These are phyloP conservation scores for Orbilia ellipsospora DNA, from an alignment of 2,329 filamentous ascomycete species.

Conservation along the genomic window DNA sequence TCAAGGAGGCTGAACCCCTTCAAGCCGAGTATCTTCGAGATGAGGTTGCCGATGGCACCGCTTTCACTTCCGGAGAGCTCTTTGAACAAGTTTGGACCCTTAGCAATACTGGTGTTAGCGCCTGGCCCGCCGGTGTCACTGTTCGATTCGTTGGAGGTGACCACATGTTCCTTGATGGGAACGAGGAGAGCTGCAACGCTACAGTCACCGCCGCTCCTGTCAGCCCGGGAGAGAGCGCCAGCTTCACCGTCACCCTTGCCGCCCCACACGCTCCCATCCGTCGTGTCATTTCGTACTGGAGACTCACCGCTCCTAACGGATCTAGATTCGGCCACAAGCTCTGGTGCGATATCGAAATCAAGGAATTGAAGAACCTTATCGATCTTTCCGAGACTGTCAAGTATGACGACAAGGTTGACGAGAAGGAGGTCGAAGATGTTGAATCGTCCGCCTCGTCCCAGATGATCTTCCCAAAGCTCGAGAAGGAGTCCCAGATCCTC, in stretches of 20 bases:
- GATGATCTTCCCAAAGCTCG: conserved; percentile 97
- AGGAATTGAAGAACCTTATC: conserved; percentile 57
- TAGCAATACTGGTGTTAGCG: conserved; percentile 79
- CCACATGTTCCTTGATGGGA: conserved; percentile 93
- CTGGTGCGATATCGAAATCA: conserved; percentile 90
- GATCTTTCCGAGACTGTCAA: conserved; percentile 51
- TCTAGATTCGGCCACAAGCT: conserved; percentile 89
- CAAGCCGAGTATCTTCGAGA: conserved; percentile 81
- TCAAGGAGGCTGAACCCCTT: conserved; percentile 62
- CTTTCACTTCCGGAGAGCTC: conserved; percentile 74
- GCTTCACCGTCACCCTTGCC: conserved; percentile 86
- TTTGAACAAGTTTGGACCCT: conserved; percentile 95
- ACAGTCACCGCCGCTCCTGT: conserved; percentile 78
- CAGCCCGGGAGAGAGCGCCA: conserved; percentile 76
- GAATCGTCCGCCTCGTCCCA: conserved; percentile 66
- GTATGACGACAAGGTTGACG: conserved; percentile 56
- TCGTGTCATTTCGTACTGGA: conserved; percentile 94
- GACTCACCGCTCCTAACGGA: conserved; percentile 82
- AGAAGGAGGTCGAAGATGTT: conserved; percentile 60
- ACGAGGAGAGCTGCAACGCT: conserved; percentile 70
- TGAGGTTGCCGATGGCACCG: conserved; percentile 79
- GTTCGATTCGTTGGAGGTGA: conserved; percentile 94
- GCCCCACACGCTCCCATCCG: conserved; percentile 72
- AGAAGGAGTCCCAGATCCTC: conserved; percentile 87
- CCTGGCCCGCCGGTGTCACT: conserved; percentile 89